Evolutionary conservation across 257 asterid species (phyloP), one percentile per base, ranked within the genome.

Genomic region (Mentha longifolia): DNA sequence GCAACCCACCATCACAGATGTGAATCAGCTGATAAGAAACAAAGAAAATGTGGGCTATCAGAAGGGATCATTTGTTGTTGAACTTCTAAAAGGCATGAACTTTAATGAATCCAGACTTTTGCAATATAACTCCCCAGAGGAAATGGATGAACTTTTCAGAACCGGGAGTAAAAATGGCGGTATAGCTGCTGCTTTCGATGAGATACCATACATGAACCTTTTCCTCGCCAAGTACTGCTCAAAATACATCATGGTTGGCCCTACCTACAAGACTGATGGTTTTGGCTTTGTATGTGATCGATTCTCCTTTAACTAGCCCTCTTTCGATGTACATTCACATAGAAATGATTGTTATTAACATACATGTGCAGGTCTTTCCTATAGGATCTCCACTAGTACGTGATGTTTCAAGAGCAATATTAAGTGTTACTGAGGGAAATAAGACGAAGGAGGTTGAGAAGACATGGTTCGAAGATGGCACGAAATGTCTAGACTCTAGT

Each of bases 221-320:
- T 69, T 87, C 39, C 84, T 85, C 2, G 42, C 17, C 17, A 76
- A 63, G 20, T 81, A 87, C 61, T 67, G 73, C 6, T 57, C 83
- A 47, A 63, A 78, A 22, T 83, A 87, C 78, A 78, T 52, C 59
- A 80, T 69, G 67, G 75, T 80, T 20, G 89, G 77, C 4, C 83
- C 81, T 3, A 72, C 72, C 5, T 78, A 81, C 46, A 78, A 70
- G 80, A 68, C 87, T 0, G 76, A 78, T 64, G 89, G 94, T 7
- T 76, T 87, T 35, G 86, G 84, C 61, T 85, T 87, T 39, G 94
- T 87, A 77, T 13, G 91, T 50, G 12, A 17, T 8, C 70, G 12
- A 17, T 8, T 65, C 70, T 66, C 15, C 46, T 37, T 62, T 56
- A 4, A 42, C 33, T 55, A 45, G 13, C 17, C 67, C 9, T 65